Evolutionary conservation across 2,329 filamentous ascomycete genomes (phyloP).

Genomic region (Aspergillus sp.): DNA sequence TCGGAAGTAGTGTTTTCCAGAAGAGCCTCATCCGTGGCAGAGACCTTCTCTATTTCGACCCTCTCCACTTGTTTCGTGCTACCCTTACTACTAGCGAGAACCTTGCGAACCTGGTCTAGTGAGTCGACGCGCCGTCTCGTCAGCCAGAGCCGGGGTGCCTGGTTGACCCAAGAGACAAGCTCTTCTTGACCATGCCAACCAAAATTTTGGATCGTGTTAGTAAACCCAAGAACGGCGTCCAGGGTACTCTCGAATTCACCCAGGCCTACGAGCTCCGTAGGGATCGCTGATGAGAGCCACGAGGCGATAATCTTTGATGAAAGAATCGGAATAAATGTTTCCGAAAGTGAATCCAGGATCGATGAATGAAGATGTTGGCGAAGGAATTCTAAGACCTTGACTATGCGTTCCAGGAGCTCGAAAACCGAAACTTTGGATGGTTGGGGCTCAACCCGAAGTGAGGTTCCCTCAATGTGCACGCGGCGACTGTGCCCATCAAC

Average conservation of each 20-base stretch:
- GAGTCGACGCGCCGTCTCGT: conserved; percentile 77
- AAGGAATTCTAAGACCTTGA: conserved; percentile 51
- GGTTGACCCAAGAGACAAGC: conserved; percentile 75
- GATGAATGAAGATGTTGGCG: conserved; percentile 49
- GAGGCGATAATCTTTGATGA: conserved; percentile 66
- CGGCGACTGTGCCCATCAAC: conserved; percentile 24
- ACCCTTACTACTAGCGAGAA: conserved; percentile 67
- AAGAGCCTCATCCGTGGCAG: conserved; percentile 66
- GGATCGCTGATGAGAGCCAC: conserved; percentile 77
- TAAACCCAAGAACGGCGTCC: conserved; percentile 64
- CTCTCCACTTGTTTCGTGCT: conserved; percentile 72
- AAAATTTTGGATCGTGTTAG: conserved; percentile 59
- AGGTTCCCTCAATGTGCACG: conserved; percentile 28
- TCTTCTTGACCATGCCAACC: conserved; percentile 63
- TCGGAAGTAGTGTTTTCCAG: conserved; percentile 52
- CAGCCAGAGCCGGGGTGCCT: conserved; percentile 81
- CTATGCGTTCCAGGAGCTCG: conserved; percentile 45
- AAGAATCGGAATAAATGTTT: conserved; percentile 68
- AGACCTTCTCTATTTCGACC: conserved; percentile 78
- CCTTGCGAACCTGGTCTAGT: conserved; percentile 69
- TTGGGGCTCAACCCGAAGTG: conserved; percentile 26
- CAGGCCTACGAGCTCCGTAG: conserved; percentile 70
- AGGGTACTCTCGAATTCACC: conserved; percentile 69
- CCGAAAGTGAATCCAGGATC: conserved; percentile 58
- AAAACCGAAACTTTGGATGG: conserved; percentile 27